These are phyloP conservation scores for Magnaporthiopsis poae DNA, from an alignment of 2,329 filamentous ascomycete species.

Conservation along the genomic window DNA sequence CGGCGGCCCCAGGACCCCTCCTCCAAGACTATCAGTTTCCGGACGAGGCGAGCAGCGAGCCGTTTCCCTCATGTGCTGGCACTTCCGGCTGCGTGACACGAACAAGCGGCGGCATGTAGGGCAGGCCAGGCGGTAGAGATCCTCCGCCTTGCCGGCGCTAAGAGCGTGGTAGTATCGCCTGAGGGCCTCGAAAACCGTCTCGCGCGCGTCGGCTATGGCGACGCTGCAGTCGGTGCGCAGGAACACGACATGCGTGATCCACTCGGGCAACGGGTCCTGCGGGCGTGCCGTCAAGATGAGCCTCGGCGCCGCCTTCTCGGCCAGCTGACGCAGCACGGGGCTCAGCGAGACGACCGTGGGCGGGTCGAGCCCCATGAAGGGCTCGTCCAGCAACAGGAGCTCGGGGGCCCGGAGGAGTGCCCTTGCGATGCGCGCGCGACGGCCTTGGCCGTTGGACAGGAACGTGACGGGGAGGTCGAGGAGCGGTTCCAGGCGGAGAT, in stretches of 20 bases:
- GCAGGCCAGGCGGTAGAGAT: not conserved
- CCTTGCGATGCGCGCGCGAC: conserved; percentile 77
- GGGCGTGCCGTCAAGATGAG: conserved; percentile 70
- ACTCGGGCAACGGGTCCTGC: conserved; percentile 78
- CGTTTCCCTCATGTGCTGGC: not conserved
- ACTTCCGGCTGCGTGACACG: not conserved
- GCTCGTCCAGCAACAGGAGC: conserved; percentile 78
- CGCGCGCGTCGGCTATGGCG: conserved; percentile 54
- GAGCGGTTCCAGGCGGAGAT: conserved; percentile 60
- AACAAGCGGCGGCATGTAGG: not conserved
- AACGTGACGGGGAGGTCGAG: conserved; percentile 77
- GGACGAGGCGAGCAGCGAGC: not conserved
- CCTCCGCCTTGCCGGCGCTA: conserved; percentile 14
- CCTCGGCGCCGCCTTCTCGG: conserved; percentile 56
- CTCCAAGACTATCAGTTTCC: no score
- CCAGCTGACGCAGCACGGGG: conserved; percentile 57
- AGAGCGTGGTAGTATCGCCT: conserved; percentile 33
- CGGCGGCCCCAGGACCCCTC: no score
- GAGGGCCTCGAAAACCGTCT: conserved; percentile 48
- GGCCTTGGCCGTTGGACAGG: conserved; percentile 85
- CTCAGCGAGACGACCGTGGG: conserved; percentile 65
- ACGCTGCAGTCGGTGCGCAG: conserved; percentile 59
- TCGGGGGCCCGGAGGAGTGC: conserved; percentile 71
- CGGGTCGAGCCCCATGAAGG: conserved; percentile 92
- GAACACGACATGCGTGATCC: conserved; percentile 78